Percentiles rank a stretch among this genome's conserved stretches.
Conservation (phyloP, 768 basidiomycete genomes). For the Agaricus subrufescens region DNA sequence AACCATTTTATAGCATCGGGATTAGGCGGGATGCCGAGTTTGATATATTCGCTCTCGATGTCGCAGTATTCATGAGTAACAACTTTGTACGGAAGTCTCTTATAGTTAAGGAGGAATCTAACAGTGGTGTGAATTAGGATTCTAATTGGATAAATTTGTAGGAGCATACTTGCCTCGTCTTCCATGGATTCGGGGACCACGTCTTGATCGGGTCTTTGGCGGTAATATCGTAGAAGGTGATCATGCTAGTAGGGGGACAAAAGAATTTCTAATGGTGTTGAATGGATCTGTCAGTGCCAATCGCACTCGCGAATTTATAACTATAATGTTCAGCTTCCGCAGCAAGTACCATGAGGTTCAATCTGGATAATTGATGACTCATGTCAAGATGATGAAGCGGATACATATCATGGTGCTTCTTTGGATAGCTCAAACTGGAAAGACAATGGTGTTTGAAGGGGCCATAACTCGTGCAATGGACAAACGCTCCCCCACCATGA, state of each 20-base stretch:
- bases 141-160: not conserved
- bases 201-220: not conserved
- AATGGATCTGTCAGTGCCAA: not conserved
- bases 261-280: not conserved
- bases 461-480: too few species aligned
- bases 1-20: not conserved
- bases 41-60: conserved; percentile 23
- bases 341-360: too few species aligned
- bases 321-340: too few species aligned
- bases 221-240: conserved; percentile 12
- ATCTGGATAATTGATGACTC: too few species aligned
- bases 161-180: not conserved
- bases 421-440: too few species aligned
- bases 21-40: conserved; percentile 25
- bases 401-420: too few species aligned
- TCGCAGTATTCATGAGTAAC: conserved; percentile 40
- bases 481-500: too few species aligned
- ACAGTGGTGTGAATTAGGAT: not conserved
- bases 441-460: too few species aligned
- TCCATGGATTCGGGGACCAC: conserved; percentile 8
- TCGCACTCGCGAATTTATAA: too few species aligned
- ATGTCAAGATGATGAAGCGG: too few species aligned
- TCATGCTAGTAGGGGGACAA: conserved; percentile 4
- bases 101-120: conserved; percentile 9
- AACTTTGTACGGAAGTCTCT: conserved; percentile 23